Evolutionary conservation across 2,329 filamentous ascomycete genomes (phyloP).

Genomic region (Magnaporthales sp.): DNA sequence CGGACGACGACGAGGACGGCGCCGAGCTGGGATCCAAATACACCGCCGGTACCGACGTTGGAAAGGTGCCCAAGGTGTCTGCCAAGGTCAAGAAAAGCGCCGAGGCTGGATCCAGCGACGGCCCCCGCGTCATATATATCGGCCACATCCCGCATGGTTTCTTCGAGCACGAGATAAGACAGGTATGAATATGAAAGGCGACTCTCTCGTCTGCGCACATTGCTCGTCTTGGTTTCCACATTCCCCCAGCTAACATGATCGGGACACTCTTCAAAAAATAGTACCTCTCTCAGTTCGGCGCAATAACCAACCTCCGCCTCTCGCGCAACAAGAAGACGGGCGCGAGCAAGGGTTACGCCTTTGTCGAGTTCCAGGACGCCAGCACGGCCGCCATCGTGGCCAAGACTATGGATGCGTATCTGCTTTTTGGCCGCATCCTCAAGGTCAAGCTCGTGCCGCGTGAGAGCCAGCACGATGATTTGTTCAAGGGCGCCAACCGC

Average conservation of each 20-base stretch:
- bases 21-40: slow-evolving; percentile 16
- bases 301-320: slow-evolving; percentile 68
- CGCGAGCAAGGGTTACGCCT: slow-evolving; percentile 86
- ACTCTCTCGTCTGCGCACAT: neutral
- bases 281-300: slow-evolving; percentile 91
- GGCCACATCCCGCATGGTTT: slow-evolving; percentile 67
- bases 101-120: slow-evolving; percentile 33
- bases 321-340: slow-evolving; percentile 91
- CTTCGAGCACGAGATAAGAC: slow-evolving; percentile 88
- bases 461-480: slow-evolving; percentile 67
- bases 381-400: slow-evolving; percentile 77
- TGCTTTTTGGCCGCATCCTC: slow-evolving; percentile 88
- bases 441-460: slow-evolving; percentile 64
- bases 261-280: slow-evolving; percentile 24
- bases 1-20: slow-evolving; percentile 21
- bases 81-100: slow-evolving; percentile 34
- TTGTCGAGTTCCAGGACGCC: slow-evolving; percentile 81
- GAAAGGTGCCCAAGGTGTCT: slow-evolving; percentile 40
- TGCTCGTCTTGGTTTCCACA: neutral
- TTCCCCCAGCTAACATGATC: neutral
- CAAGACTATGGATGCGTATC: slow-evolving; percentile 96
- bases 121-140: slow-evolving; percentile 78
- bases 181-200: neutral
- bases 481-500: slow-evolving; percentile 86
- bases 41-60: slow-evolving; percentile 24